Conservation (phyloP, 768 basidiomycete genomes). For the Tephrocybe sp. region DNA sequence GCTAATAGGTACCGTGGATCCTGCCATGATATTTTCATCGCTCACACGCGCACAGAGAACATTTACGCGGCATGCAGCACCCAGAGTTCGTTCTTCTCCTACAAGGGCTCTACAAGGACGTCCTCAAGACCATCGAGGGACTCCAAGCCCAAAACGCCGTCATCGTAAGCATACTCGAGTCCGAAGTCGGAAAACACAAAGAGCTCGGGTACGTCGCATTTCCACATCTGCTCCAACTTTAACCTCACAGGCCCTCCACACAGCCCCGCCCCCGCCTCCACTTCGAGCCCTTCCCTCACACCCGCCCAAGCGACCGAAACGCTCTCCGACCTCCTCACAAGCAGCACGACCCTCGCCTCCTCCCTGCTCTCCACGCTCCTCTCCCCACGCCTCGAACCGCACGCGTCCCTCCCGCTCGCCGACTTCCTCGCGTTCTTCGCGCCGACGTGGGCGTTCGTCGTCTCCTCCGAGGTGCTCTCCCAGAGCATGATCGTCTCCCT, state of each 20-base stretch:
- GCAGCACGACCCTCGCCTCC: neutral
- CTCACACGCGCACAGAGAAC: constrained; percentile 46
- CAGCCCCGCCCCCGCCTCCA: constrained; percentile 52
- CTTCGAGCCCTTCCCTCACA: constrained; percentile 65
- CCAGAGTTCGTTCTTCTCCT: constrained; percentile 65
- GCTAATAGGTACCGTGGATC: neutral
- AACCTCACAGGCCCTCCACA: neutral
- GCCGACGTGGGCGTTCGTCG: constrained; percentile 86
- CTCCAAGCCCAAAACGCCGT: constrained; percentile 60
- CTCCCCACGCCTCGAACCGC: constrained; percentile 73
- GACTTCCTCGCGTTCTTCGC: constrained; percentile 84
- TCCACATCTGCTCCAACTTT: neutral
- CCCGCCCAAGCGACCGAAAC: constrained; percentile 53
- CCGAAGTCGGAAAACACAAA: constrained; percentile 24
- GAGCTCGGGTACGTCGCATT: constrained; percentile 2
- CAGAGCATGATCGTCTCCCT: constrained; percentile 92
- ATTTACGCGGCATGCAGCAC: constrained; percentile 69
- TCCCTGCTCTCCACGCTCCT: constrained; percentile 47
- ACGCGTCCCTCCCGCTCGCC: constrained; percentile 66
- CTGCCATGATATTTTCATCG: neutral
- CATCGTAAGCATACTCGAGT: constrained; percentile 56
- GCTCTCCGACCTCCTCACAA: constrained; percentile 56
- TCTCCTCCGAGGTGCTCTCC: constrained; percentile 83
- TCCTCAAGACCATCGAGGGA: constrained; percentile 68
- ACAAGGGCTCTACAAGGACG: constrained; percentile 55